Evolutionary conservation across 345 rosid genomes (phyloP).

Genomic region (Rhodamnia argentea): DNA sequence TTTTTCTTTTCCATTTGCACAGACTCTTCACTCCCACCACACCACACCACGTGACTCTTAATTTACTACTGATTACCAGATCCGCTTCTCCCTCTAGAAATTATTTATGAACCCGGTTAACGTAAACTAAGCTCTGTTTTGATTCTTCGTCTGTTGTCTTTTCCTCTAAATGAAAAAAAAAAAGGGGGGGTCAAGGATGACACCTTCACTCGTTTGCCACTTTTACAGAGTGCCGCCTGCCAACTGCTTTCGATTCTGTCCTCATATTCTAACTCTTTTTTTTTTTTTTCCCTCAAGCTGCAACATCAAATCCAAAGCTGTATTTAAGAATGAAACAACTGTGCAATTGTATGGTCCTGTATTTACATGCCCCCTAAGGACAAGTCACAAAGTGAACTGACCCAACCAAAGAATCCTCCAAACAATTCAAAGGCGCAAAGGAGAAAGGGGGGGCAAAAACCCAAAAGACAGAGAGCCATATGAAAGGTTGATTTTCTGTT

Average conservation of each 20-base stretch:
- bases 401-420: background rate
- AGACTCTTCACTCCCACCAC: background rate
- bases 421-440: background rate
- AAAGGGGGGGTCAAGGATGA: background rate
- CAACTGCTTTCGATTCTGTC: background rate
- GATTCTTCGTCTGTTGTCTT: background rate
- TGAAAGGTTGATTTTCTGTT: background rate
- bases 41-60: background rate
- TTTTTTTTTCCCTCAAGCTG: background rate
- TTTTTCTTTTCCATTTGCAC: background rate
- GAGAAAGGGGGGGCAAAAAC: background rate
- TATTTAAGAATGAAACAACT: background rate
- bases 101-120: background rate
- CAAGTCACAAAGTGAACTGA: background rate
- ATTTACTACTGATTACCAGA: background rate
- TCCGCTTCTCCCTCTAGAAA: background rate
- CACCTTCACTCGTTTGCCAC: background rate
- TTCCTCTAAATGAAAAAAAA: background rate
- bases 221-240: background rate
- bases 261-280: background rate
- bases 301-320: background rate
- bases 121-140: background rate
- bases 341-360: background rate
- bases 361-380: background rate
- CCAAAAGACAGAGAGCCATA: background rate